These are phyloP conservation scores for Cornus suecica DNA, from an alignment of 148 eudicot species.

Conservation along the genomic window DNA sequence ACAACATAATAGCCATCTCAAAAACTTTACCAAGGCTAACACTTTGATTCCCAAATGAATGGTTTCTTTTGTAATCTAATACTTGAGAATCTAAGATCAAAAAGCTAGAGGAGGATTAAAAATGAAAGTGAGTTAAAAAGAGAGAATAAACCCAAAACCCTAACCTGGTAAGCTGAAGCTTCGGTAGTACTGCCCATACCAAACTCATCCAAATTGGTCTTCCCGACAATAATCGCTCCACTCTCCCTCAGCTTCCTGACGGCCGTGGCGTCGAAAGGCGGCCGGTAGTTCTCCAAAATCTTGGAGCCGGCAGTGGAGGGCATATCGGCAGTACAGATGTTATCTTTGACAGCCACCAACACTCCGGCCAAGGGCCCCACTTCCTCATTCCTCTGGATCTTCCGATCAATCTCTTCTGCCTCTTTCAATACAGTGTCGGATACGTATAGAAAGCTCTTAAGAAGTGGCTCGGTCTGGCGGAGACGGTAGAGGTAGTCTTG, in stretches of 20 bases:
- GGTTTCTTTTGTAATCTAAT: no score
- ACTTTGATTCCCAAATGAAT: no score
- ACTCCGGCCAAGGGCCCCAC: constrained; percentile 81
- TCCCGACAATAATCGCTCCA: constrained; percentile 90
- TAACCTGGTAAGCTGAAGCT: constrained; percentile 88
- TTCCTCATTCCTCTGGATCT: constrained; percentile 49
- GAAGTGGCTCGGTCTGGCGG: constrained; percentile 56
- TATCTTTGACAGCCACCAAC: constrained; percentile 84
- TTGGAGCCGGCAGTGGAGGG: constrained; percentile 81
- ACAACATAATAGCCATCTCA: not conserved
- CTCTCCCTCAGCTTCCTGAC: constrained; percentile 65
- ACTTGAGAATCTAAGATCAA: not conserved
- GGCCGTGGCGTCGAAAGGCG: constrained; percentile 85
- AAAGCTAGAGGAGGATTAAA: not conserved
- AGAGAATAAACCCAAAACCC: not conserved
- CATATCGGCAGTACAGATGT: constrained; percentile 82
- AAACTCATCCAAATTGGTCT: constrained; percentile 99
- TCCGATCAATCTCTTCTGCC: constrained; percentile 63
- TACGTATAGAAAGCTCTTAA: constrained; percentile 66
- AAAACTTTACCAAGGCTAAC: no score
- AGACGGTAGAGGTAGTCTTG: constrained; percentile 51
- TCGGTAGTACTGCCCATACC: constrained; percentile 98
- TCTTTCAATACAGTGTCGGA: constrained; percentile 42
- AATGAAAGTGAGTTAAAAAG: not conserved
- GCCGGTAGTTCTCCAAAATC: constrained; percentile 65